Evolutionary conservation across 345 rosid species (phyloP).

Genomic region (Crucihimalaya himalaica): DNA sequence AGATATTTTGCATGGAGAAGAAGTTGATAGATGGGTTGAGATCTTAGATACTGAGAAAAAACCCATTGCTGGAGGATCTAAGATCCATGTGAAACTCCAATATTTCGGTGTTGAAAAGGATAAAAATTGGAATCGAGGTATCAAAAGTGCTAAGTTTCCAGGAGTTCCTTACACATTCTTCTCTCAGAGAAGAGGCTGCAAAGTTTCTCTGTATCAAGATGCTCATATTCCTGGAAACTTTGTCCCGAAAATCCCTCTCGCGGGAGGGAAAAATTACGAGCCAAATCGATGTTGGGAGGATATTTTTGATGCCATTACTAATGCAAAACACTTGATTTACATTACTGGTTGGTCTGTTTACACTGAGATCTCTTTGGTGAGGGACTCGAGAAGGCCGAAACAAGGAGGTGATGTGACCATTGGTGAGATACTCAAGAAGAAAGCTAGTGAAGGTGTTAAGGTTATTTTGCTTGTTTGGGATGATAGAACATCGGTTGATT

Average conservation of each 20-base stretch:
- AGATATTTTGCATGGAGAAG: constrained; percentile 73
- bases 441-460: constrained; percentile 90
- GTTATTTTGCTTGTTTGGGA: constrained; percentile 97
- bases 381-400: constrained; percentile 94
- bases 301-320: constrained; percentile 78
- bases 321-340: constrained; percentile 87
- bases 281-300: constrained; percentile 99
- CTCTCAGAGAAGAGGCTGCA: constrained; percentile 85
- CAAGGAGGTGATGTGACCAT: constrained; percentile 82
- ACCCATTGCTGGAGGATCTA: constrained; percentile 60
- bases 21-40: constrained; percentile 89
- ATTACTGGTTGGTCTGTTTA: constrained; percentile 99
- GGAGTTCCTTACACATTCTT: constrained; percentile 94
- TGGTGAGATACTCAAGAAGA: constrained; percentile 90
- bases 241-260: constrained; percentile 85
- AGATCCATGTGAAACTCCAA: constrained; percentile 90
- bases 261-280: constrained; percentile 81
- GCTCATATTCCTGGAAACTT: constrained; percentile 88
- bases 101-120: constrained; percentile 75
- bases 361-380: constrained; percentile 77
- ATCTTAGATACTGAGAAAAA: constrained; percentile 67
- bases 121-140: constrained; percentile 65
- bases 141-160: constrained; percentile 70
- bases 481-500: constrained; percentile 90
- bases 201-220: constrained; percentile 90